Conservation (phyloP, 2,329 filamentous ascomycete species). For the Phialophora tarda region DNA sequence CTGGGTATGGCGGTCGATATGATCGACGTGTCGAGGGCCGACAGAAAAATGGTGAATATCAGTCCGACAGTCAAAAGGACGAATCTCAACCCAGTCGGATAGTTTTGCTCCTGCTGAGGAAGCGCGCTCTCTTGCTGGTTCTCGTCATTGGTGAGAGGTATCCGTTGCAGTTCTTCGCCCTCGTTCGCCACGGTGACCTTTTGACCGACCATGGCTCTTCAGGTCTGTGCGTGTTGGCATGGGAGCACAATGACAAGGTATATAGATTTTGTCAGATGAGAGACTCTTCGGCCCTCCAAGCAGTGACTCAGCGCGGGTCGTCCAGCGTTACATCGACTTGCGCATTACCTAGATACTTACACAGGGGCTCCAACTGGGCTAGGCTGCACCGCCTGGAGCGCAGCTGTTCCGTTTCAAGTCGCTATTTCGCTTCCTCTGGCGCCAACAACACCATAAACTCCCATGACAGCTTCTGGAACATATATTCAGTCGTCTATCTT, state of each 20-base stretch:
- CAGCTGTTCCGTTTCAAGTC: not conserved
- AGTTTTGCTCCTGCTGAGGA: constrained; percentile 17
- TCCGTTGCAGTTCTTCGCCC: not conserved
- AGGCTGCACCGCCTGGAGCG: not conserved
- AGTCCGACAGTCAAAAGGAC: constrained; percentile 24
- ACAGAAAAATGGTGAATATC: constrained; percentile 37
- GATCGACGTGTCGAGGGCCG: constrained; percentile 41
- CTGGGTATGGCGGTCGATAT: constrained; percentile 43
- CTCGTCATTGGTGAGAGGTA: not conserved
- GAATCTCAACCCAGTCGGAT: constrained; percentile 24
- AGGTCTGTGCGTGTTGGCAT: not conserved
- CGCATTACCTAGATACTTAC: not conserved
- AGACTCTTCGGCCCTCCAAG: not conserved
- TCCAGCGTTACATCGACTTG: not conserved
- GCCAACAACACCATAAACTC: not conserved
- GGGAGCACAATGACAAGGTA: not conserved
- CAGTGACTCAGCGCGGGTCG: not conserved
- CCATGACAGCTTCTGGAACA: not conserved
- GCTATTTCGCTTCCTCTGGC: not conserved
- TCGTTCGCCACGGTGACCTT: not conserved
- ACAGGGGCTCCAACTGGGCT: no score
- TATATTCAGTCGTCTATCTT: not conserved
- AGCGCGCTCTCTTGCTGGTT: not conserved
- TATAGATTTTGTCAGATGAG: not conserved
- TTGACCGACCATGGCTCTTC: not conserved